Evolutionary conservation across 1,139 yeast species (phyloP), one percentile per base, ranked within the genome.

Genomic region (Pichia sp.): DNA sequence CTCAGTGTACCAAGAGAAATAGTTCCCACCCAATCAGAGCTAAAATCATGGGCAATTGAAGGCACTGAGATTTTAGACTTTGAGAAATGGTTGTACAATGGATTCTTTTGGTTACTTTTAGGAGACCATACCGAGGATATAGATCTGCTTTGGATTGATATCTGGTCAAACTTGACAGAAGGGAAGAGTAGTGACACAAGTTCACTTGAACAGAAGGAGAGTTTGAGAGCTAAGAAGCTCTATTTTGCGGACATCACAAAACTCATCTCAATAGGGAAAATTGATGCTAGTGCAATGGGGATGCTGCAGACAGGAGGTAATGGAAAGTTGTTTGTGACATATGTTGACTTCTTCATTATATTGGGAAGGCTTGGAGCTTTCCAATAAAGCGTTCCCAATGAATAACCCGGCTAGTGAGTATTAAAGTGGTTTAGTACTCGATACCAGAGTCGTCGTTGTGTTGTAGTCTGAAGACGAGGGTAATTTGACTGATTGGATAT

Each of bases 251-350:
- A 69, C 36, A 39, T 69, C 23, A 62, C 59, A 31, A 44, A 50
- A 29, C 41, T 66, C 7, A 52, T 58, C n/a, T 47, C 51, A 8
- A 49, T 50, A 17, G 46, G 63, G 6, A 58, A 53, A 32, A 41
- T 58, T 20, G 58, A 56, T 7, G 55, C 60, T 7, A 55, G 56
- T 5, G 52, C 53, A 9, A 47, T 66, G 12, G 69, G 66, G 30
- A 69, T 70, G 74, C 51, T 69, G 23, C 59, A 66, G 5, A 55
- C 60, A 12, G 60, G 68, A 1, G 53, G 57, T 6, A 64, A 67
- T 3, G 50, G 51, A 7, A 54, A 62, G 22, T 33, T 40, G 5
- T 50, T 50, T 35, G 44, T 67, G 24, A 56, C 55, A 6, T 66
- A 63, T 39, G 45, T 58, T 25, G 73, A 69, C 46, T 64, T 69